phyloP scores from a whole-genome alignment of 257 asterid genomes.

The Oldenlandia corymbosa region DNA sequence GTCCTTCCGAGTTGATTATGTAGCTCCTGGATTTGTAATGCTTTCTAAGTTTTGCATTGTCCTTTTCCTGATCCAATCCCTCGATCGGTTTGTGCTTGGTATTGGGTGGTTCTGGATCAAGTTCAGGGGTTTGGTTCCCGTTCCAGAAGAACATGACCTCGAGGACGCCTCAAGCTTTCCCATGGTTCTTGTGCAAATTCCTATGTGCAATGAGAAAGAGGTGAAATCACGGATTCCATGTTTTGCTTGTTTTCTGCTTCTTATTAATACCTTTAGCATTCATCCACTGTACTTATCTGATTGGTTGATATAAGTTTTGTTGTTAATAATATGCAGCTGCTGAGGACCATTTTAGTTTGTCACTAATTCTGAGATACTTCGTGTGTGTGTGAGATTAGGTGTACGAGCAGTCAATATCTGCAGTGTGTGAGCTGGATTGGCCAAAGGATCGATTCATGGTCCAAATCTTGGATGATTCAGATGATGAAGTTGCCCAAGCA shows the following conservation, averaged over 20 bases:
- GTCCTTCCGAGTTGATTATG: slow-evolving; percentile 57
- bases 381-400: slow-evolving; percentile 42
- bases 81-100: slow-evolving; percentile 64
- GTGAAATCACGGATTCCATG: slow-evolving; percentile 25
- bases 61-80: slow-evolving; percentile 68
- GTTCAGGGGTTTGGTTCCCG: slow-evolving; percentile 53
- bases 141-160: slow-evolving; percentile 36
- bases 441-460: slow-evolving; percentile 75
- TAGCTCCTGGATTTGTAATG: slow-evolving; percentile 49
- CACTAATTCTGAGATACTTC: slow-evolving; percentile 3
- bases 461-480: slow-evolving; percentile 91
- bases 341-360: background rate
- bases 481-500: slow-evolving; percentile 64
- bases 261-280: background rate
- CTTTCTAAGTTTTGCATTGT: slow-evolving; percentile 70
- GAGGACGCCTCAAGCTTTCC: slow-evolving; percentile 64
- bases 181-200: slow-evolving; percentile 91
- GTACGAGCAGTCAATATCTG: slow-evolving; percentile 72
- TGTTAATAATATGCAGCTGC: background rate
- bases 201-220: slow-evolving; percentile 96
- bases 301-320: slow-evolving; percentile 2
- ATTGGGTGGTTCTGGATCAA: slow-evolving; percentile 83
- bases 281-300: background rate
- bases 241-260: background rate
- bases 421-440: slow-evolving; percentile 90